phyloP scores from a whole-genome alignment of 1,284 basidiomycete species.

The Naganishia albida region DNA sequence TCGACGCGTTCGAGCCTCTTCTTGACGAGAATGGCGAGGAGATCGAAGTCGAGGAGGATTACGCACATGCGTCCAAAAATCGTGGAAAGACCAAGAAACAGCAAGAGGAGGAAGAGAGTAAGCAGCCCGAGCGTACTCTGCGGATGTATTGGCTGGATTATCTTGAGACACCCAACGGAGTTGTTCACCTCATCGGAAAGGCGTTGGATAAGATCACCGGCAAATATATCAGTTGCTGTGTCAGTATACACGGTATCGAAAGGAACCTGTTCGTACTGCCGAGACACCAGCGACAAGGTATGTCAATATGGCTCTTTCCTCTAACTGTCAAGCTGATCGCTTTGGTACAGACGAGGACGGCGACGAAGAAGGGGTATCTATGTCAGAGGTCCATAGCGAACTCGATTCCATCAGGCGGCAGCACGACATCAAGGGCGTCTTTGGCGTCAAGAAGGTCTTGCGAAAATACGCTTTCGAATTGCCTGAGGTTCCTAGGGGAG shows the following conservation, averaged over 20 bases:
- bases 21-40: conserved; percentile 25
- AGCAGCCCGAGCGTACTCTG: conserved; percentile 64
- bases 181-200: conserved; percentile 82
- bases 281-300: conserved; percentile 66
- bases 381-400: conserved; percentile 76
- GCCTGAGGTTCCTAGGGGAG: conserved; percentile 74
- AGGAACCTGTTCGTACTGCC: conserved; percentile 94
- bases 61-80: conserved; percentile 7
- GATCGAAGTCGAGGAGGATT: conserved; percentile 19
- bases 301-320: background rate
- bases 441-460: conserved; percentile 75
- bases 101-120: conserved; percentile 61
- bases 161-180: conserved; percentile 74
- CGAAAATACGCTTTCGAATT: conserved; percentile 93
- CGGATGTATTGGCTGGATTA: conserved; percentile 93
- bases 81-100: conserved; percentile 42
- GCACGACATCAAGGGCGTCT: conserved; percentile 72
- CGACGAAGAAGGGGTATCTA: conserved; percentile 65
- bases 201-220: conserved; percentile 70
- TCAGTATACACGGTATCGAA: conserved; percentile 81
- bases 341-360: conserved; percentile 54
- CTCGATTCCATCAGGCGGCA: conserved; percentile 78
- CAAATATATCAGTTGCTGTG: conserved; percentile 81
- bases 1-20: conserved; percentile 33
- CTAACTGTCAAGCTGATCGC: background rate